These are phyloP conservation scores for Fonsecaea nubica DNA, from an alignment of 2,329 filamentous ascomycete genomes.

Conservation along the genomic window DNA sequence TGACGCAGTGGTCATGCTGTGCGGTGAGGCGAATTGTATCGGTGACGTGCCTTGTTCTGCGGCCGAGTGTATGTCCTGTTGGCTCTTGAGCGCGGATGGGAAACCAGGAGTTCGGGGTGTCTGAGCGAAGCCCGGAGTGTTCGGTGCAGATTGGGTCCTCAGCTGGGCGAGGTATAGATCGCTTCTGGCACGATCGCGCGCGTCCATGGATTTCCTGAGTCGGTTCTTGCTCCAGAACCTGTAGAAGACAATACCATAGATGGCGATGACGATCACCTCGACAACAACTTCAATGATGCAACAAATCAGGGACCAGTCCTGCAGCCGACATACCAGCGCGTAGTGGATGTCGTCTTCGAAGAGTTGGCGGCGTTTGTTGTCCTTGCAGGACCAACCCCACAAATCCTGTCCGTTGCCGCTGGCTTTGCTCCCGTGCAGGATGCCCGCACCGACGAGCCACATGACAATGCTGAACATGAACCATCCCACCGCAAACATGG, in stretches of 20 bases:
- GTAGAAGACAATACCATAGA: slow-evolving; percentile 96
- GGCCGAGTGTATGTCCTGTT: slow-evolving; percentile 21
- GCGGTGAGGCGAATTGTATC: slow-evolving; percentile 65
- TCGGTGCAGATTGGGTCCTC: slow-evolving; percentile 84
- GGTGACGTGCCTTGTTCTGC: slow-evolving; percentile 60
- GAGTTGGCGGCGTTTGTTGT: slow-evolving; percentile 79
- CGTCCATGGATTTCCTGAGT: slow-evolving; percentile 95
- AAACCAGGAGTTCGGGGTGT: slow-evolving; percentile 62
- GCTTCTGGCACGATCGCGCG: slow-evolving; percentile 89
- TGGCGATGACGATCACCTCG: slow-evolving; percentile 85
- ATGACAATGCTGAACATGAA: slow-evolving; percentile 92
- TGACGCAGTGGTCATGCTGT: slow-evolving; percentile 54
- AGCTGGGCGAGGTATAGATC: slow-evolving; percentile 91
- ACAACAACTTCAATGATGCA: slow-evolving; percentile 96
- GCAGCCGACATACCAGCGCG: slow-evolving; percentile 84
- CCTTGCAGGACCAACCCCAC: slow-evolving; percentile 97
- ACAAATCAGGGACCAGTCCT: slow-evolving; percentile 96
- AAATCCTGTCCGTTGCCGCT: slow-evolving; percentile 82
- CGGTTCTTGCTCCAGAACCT: slow-evolving; percentile 96
- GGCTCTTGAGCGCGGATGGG: slow-evolving; percentile 37
- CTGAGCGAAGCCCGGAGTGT: slow-evolving; percentile 86
- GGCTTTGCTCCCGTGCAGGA: slow-evolving; percentile 79
- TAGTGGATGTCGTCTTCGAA: slow-evolving; percentile 86
- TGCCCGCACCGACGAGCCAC: slow-evolving; percentile 84
- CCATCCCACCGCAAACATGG: slow-evolving; percentile 88